phyloP scores from a whole-genome alignment of 805 yeast genomes.

The Candida endomychidarum region DNA sequence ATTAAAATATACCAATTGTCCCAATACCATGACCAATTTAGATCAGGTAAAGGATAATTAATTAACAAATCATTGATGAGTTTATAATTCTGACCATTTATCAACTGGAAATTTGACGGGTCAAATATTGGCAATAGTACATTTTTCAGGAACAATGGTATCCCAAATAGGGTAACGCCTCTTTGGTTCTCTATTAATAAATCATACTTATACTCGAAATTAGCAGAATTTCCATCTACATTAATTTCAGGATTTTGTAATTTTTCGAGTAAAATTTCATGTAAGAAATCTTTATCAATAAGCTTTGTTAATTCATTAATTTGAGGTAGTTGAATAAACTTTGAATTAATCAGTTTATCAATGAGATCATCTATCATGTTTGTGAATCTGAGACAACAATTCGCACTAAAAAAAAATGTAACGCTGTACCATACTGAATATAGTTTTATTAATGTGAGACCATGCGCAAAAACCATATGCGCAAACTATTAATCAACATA shows the following conservation, averaged over 20 bases:
- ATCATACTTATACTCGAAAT: slow-evolving; percentile 27
- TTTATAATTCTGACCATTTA: slow-evolving; percentile 39
- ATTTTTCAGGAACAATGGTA: slow-evolving; percentile 47
- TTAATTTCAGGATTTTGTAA: slow-evolving; percentile 3
- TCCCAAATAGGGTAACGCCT: slow-evolving; percentile 52
- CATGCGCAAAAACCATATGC: too few species aligned
- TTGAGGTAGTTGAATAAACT: slow-evolving; percentile 14
- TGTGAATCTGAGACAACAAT: too few species aligned
- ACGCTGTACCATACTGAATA: too few species aligned
- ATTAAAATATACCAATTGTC: slow-evolving; percentile 70
- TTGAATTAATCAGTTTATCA: slow-evolving; percentile 9
- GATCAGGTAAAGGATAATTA: slow-evolving; percentile 53
- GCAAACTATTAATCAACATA: too few species aligned
- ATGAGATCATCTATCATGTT: slow-evolving; percentile 9
- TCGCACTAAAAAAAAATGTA: too few species aligned
- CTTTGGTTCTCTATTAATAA: slow-evolving; percentile 54
- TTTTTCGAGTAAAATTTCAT: slow-evolving; percentile 8
- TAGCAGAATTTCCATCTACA: background rate
- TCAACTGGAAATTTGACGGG: slow-evolving; percentile 49
- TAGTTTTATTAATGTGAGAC: too few species aligned
- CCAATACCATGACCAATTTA: slow-evolving; percentile 70
- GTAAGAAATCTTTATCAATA: slow-evolving; percentile 3
- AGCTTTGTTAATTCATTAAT: slow-evolving; percentile 11
- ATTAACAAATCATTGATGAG: slow-evolving; percentile 27
- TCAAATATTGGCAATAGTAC: slow-evolving; percentile 50